Evolutionary conservation across 1,284 basidiomycete species (phyloP), one percentile per base, ranked within the genome.

Genomic region (Melampsora allii-populina): DNA sequence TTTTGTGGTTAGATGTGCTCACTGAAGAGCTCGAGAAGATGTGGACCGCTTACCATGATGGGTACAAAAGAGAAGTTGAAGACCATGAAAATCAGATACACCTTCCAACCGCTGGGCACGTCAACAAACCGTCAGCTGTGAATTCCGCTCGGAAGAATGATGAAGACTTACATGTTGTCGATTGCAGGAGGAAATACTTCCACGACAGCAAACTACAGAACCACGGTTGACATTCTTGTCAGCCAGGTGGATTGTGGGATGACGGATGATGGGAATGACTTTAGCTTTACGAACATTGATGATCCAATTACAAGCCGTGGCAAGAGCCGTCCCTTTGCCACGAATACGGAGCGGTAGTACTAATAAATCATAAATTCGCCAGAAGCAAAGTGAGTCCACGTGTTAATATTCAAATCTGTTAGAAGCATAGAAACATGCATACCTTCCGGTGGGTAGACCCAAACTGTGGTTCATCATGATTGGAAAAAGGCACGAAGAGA

Each of bases 251-350:
- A 42, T 42, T 42, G 9, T 31, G 24, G 14, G 14, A 42, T 14
- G 42, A 21, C 9, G 33, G 3, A 33, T 61, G 0, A 61, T 29
- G 21, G n/a, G 19, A 5, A 46, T 17, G 17, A 27, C 31, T n/a
- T 21, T 17, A 59, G 14, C 3, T 29, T 79, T 75, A 39, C 76
- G 76, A 67, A 79, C 80, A 74, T 78, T 80, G 66, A 76, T 77
- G 46, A 79, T 76, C 78, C 78, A 80, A 71, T 81, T 80, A 67
- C 77, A 78, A 33, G 79, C 79, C 2, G 81, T 81, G 2, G 79
- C 78, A 45, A 81, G 77, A 12, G 80, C 76, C 1, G 78, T 77
- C 5, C 81, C 81, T 69, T 80, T 80, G 24, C 78, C 78, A 27
- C 80, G 76, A 59, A 80, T 77, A 17, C 77, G 67, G 7, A 80